A percentile compares a stretch with the other conserved stretches of the same genome.
phyloP scores from a whole-genome alignment of 495 filamentous ascomycete species.

The Aspergillus affinis region DNA sequence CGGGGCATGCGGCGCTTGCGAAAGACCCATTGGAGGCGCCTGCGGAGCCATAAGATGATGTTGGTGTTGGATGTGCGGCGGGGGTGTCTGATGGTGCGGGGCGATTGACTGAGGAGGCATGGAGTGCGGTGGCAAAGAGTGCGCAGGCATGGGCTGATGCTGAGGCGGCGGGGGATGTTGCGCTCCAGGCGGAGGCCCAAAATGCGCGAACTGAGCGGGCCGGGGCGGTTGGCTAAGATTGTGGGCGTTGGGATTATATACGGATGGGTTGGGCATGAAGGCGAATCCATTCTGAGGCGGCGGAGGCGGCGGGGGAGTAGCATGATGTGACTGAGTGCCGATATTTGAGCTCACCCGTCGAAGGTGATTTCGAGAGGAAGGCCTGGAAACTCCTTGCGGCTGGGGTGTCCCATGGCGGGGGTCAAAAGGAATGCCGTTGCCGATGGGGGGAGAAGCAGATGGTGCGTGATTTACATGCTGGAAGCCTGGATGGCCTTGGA shows the following conservation, averaged over 20 bases:
- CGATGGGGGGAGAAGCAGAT: conserved; percentile 86
- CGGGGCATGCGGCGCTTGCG: conserved; percentile 51
- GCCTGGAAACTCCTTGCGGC: conserved; percentile 72
- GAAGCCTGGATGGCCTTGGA: conserved; percentile 71
- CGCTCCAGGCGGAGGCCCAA: conserved; percentile 44
- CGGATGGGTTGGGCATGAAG: conserved; percentile 81
- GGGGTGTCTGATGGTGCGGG: conserved; percentile 27
- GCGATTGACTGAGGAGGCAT: conserved; percentile 31
- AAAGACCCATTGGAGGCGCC: conserved; percentile 37
- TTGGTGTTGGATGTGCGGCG: conserved; percentile 44
- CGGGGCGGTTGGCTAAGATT: conserved; percentile 42
- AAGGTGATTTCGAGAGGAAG: conserved; percentile 76
- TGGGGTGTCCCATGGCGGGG: conserved; percentile 78
- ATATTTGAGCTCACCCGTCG: conserved; percentile 75
- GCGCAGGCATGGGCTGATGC: conserved; percentile 34
- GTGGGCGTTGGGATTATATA: conserved; percentile 74
- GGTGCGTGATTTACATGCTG: conserved; percentile 82
- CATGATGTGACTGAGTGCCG: conserved; percentile 61
- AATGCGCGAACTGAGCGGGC: conserved; percentile 49
- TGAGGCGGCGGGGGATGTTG: conserved; percentile 35
- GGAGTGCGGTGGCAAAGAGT: conserved; percentile 31
- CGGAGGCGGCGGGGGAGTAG: conserved; percentile 58
- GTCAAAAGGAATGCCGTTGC: conserved; percentile 71
- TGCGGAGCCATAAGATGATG: conserved; percentile 35
- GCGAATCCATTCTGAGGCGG: conserved; percentile 72